Conservation (phyloP, 805 yeast species). For the Ogataea polymorpha region DNA sequence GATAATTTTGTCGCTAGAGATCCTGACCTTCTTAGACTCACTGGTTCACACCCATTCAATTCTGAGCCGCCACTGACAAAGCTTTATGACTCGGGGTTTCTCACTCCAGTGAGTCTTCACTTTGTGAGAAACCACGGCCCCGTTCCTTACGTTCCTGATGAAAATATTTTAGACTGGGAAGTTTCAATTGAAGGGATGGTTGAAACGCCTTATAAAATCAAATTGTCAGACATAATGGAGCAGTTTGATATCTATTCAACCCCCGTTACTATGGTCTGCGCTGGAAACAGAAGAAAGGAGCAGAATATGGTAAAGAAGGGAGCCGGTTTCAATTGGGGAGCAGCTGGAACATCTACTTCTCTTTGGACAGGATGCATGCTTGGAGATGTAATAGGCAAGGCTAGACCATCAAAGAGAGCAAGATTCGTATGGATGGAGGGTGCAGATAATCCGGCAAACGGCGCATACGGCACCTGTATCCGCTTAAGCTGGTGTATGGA, state of each 20-base stretch:
- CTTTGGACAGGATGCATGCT: slow-evolving; percentile 35
- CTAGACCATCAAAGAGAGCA: slow-evolving; percentile 29
- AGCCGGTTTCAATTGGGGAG: slow-evolving; percentile 37
- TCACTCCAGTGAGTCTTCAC: slow-evolving; percentile 33
- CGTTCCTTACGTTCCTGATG: slow-evolving; percentile 27
- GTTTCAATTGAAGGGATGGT: slow-evolving; percentile 31
- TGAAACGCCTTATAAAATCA: slow-evolving; percentile 26
- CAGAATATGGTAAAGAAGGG: slow-evolving; percentile 35
- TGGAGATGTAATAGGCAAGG: slow-evolving; percentile 28
- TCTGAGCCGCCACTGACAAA: slow-evolving; percentile 31
- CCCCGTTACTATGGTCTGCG: slow-evolving; percentile 36
- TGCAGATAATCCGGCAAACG: slow-evolving; percentile 33
- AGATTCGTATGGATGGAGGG: slow-evolving; percentile 36
- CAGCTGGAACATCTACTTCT: slow-evolving; percentile 34
- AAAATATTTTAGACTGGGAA: slow-evolving; percentile 29
- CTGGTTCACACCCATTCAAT: slow-evolving; percentile 36
- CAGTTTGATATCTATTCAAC: slow-evolving; percentile 30
- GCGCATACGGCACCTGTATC: slow-evolving; percentile 34
- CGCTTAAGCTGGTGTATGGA: slow-evolving; percentile 33
- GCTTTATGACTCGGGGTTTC: slow-evolving; percentile 30
- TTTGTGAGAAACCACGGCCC: slow-evolving; percentile 37
- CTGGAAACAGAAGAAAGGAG: slow-evolving; percentile 36
- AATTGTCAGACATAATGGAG: slow-evolving; percentile 24
- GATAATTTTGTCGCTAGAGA: slow-evolving; percentile 33
- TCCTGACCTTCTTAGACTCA: slow-evolving; percentile 28